Evolutionary conservation across 306 rosid genomes (phyloP).

Genomic region (Hippophae gyantsensis): DNA sequence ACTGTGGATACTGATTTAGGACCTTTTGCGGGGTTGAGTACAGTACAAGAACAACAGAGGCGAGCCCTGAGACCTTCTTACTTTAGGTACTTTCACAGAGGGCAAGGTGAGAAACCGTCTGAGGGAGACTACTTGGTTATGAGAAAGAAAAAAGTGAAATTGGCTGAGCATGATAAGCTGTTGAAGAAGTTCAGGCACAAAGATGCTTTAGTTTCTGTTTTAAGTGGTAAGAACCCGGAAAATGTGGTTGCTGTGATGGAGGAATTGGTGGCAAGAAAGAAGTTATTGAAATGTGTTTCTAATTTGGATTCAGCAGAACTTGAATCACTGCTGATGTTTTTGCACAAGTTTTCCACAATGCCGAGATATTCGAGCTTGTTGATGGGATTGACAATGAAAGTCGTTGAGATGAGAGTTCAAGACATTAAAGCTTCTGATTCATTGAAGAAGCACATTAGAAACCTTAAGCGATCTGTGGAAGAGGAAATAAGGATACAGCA

Average conservation of each 20-base stretch:
- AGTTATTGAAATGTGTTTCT: conserved; percentile 45
- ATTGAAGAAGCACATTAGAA: conserved; percentile 40
- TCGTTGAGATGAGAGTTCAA: conserved; percentile 51
- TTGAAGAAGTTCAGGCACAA: conserved; percentile 80
- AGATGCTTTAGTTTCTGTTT: conserved; percentile 63
- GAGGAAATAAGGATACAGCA: conserved; percentile 72
- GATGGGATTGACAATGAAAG: conserved; percentile 66
- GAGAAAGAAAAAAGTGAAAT: conserved; percentile 46
- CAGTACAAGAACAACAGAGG: conserved; percentile 25
- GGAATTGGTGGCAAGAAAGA: conserved; percentile 77
- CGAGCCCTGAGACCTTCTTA: conserved; percentile 40
- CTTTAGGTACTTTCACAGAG: conserved; percentile 69
- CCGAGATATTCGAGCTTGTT: conserved; percentile 56
- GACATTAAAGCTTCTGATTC: conserved; percentile 47
- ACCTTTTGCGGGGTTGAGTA: conserved; percentile 29
- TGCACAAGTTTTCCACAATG: conserved; percentile 46
- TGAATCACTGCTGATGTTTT: conserved; percentile 43
- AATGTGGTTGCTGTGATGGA: conserved; percentile 79
- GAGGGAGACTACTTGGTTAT: conserved; percentile 56
- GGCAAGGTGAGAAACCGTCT: conserved; percentile 69
- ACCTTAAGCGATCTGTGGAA: conserved; percentile 60
- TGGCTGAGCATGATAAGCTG: conserved; percentile 60
- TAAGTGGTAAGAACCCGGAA: conserved; percentile 52
- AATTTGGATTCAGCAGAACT: conserved; percentile 62
- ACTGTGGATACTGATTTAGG: conserved; percentile 18